Base-by-base conservation (phyloP, 1,284 basidiomycete genomes). In the Ceratobasidium sp. region DNA sequence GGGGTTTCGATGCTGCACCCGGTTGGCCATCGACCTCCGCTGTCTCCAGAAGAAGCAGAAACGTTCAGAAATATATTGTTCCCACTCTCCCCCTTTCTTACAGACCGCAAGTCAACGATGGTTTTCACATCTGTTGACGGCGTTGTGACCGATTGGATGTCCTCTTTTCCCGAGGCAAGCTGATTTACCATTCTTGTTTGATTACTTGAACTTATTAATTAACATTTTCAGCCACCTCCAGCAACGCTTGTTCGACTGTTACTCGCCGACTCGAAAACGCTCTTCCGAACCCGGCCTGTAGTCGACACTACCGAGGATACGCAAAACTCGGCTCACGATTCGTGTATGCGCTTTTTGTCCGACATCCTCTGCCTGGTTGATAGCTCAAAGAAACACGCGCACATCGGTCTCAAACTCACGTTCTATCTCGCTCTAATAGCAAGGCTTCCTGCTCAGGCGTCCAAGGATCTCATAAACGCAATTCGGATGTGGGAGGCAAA, bases 41-140 rank as follows among this genome's bases (percentile, higher is more conserved):
- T 46, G 0, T 80, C 80, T 7, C 75, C 84, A 9, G 74, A 79
- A 16, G 79, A 81, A 0, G 82, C 83, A 9, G 81, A 84, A 7
- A 87, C 86, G 76, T 86, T 87, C 1, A 83, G 83, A 34, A 80
- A 82, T 14, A 78, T 88, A 31, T 77, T 92, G 16, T 82, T 85
- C 0, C 81, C 83, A 43, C 82, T 88, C 34, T 84, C 87, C 2
- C 90, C 92, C 9, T 92, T 93, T 79, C 81, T 93, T 11, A 80
- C 81, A 0, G 87, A 90, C 54, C 84, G 83, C 51, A 87, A 84
- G 78, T 88, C 90, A 1, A 88, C 81, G 22, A 82, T 83, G 16
- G 76, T 88, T 3, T 84, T 88, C 74, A 76, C 81, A 4, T 85
- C 83, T 58, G 79, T 92, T 43, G 83, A 84, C 22, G 84, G 84